These are phyloP conservation scores for Penicillium sp. DNA, from an alignment of 2,329 filamentous ascomycete genomes.

Conservation along the genomic window DNA sequence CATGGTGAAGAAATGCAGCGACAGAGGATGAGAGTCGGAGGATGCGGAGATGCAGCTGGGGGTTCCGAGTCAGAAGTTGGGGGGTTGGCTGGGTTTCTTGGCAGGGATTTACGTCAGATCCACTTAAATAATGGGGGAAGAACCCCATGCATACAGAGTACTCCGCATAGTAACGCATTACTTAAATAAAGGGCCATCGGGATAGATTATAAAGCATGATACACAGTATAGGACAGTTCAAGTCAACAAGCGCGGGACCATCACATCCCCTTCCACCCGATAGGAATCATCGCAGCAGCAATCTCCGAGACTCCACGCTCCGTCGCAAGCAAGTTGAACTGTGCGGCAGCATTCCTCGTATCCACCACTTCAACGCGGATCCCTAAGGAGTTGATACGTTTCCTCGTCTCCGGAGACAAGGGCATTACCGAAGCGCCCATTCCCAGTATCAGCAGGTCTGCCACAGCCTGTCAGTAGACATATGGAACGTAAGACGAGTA, in stretches of 20 bases:
- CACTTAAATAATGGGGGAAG: background rate
- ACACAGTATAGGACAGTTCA: background rate
- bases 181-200: background rate
- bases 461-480: background rate
- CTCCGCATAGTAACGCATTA: background rate
- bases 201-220: background rate
- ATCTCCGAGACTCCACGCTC: conserved; percentile 85
- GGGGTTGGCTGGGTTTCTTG: conserved; percentile 7
- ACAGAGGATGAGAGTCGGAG: background rate
- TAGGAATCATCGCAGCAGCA: conserved; percentile 83
- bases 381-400: conserved; percentile 74
- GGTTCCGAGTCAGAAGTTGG: conserved; percentile 14
- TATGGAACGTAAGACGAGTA: conserved; percentile 9
- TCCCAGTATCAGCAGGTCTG: conserved; percentile 72
- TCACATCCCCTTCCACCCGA: conserved; percentile 70
- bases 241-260: background rate
- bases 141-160: background rate
- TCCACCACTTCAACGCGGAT: conserved; percentile 88
- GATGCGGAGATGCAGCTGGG: background rate
- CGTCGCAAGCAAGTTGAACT: conserved; percentile 94
- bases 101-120: conserved; percentile 6
- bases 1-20: conserved; percentile 29
- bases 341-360: conserved; percentile 89
- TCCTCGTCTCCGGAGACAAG: conserved; percentile 74
- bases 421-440: conserved; percentile 77